phyloP scores from a whole-genome alignment of 192 early-diverging fungal species.

The Oehlia diaphana region DNA sequence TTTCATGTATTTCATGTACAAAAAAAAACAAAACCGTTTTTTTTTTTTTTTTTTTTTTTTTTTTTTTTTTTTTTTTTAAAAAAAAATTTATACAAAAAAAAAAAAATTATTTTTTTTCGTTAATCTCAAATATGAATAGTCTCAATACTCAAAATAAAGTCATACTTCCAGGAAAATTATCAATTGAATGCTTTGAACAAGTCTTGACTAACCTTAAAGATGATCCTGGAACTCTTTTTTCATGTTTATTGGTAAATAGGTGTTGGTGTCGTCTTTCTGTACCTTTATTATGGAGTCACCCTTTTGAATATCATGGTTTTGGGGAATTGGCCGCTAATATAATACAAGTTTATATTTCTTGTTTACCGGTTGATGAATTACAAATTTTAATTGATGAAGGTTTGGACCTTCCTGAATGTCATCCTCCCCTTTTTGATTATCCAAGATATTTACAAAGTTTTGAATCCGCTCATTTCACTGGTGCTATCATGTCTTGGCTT shows the following conservation, averaged over 20 bases:
- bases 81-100: no score
- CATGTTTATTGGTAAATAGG: slow-evolving; percentile 10
- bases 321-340: background rate
- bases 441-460: slow-evolving; percentile 24
- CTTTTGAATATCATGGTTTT: slow-evolving; percentile 20
- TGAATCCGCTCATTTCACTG: background rate
- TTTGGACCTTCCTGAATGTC: background rate
- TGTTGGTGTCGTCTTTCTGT: slow-evolving; percentile 2
- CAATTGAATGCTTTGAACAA: slow-evolving; percentile 13
- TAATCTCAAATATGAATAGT: no score
- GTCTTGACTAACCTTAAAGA: background rate
- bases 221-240: slow-evolving; percentile 1
- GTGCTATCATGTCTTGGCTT: slow-evolving; percentile 5
- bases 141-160: no score
- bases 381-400: slow-evolving; percentile 6
- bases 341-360: slow-evolving; percentile 15
- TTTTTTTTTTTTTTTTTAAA: no score
- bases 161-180: no score
- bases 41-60: no score
- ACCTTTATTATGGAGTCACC: slow-evolving; percentile 22
- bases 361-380: background rate
- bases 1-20: no score
- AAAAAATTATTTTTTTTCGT: no score
- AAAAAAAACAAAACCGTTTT: no score
- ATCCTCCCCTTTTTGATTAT: background rate